These are phyloP conservation scores for Coniochaeta sp. DNA, from an alignment of 2,329 filamentous ascomycete genomes.

Conservation along the genomic window DNA sequence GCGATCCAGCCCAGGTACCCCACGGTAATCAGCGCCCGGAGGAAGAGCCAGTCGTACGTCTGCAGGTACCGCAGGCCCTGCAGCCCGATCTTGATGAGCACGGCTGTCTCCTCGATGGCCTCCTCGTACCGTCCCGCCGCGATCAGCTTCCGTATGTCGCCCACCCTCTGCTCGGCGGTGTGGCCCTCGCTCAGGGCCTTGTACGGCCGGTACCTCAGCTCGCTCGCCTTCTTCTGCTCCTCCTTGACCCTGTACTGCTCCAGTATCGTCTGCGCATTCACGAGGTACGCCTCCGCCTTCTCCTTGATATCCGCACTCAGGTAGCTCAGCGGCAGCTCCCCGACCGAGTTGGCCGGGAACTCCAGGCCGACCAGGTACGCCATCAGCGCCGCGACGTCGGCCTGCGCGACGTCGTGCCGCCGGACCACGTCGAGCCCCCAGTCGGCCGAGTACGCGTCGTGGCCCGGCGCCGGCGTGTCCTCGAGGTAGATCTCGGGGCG, in stretches of 20 bases:
- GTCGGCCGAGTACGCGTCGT: constrained; percentile 85
- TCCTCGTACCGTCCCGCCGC: constrained; percentile 58
- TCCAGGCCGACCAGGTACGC: constrained; percentile 81
- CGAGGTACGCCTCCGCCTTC: constrained; percentile 77
- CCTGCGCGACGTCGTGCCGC: constrained; percentile 87
- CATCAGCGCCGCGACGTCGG: constrained; percentile 93
- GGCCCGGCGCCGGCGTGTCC: constrained; percentile 63
- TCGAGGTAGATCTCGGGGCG: constrained; percentile 54
- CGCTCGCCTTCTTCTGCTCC: constrained; percentile 65
- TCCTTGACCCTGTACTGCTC: constrained; percentile 98
- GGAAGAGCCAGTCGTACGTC: constrained; percentile 97
- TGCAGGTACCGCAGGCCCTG: constrained; percentile 88
- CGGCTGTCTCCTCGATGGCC: constrained; percentile 71
- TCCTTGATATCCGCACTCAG: constrained; percentile 63
- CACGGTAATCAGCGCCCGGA: constrained; percentile 78
- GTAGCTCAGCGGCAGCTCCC: constrained; percentile 80
- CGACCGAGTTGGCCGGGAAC: constrained; percentile 94
- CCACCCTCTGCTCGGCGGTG: constrained; percentile 59
- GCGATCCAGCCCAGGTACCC: constrained; percentile 96
- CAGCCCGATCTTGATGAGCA: constrained; percentile 69
- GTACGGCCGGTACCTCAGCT: constrained; percentile 74
- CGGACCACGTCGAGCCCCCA: constrained; percentile 77
- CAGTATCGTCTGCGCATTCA: constrained; percentile 79
- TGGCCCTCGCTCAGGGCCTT: constrained; percentile 57
- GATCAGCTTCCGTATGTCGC: constrained; percentile 62